Evolutionary conservation across 139 green algal genomes (phyloP).

Genomic region (Asterochloris sp.): DNA sequence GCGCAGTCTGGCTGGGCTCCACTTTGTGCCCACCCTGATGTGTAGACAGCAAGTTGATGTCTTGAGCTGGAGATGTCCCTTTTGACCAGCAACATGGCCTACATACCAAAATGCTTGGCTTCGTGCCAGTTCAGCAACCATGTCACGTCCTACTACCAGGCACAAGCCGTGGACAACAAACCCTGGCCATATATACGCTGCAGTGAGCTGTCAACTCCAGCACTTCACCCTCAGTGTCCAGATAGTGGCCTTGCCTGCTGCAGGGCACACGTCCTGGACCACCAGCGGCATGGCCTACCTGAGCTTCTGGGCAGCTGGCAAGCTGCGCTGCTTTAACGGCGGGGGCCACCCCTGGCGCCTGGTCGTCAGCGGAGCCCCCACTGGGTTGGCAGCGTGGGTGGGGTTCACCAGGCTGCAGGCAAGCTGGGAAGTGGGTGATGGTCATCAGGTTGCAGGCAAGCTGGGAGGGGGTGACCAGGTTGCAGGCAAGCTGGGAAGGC

Average conservation of each 20-base stretch:
- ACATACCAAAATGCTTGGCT: no score
- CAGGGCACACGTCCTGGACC: conserved; percentile 61
- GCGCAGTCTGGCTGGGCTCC: no score
- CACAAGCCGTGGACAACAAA: no score
- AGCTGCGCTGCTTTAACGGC: conserved; percentile 48
- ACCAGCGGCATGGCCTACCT: conserved; percentile 57
- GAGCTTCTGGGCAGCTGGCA: conserved; percentile 52
- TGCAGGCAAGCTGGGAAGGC: background rate
- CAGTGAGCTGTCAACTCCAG: no score
- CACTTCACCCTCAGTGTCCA: no score
- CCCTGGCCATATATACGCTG: no score
- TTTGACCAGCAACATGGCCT: background rate
- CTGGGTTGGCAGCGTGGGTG: conserved; percentile 34
- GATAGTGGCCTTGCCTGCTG: background rate
- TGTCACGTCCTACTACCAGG: no score
- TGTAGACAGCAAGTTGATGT: no score
- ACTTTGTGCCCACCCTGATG: no score
- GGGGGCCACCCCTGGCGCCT: conserved; percentile 29
- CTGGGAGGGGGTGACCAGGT: background rate
- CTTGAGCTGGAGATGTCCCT: no score
- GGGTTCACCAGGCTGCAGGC: conserved; percentile 41
- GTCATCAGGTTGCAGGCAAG: background rate
- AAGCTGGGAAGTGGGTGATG: background rate
- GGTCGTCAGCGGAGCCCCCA: conserved; percentile 35
- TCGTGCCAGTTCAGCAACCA: no score